phyloP scores from a whole-genome alignment of 2,329 filamentous ascomycete genomes.

The Plenodomus biglobosus region DNA sequence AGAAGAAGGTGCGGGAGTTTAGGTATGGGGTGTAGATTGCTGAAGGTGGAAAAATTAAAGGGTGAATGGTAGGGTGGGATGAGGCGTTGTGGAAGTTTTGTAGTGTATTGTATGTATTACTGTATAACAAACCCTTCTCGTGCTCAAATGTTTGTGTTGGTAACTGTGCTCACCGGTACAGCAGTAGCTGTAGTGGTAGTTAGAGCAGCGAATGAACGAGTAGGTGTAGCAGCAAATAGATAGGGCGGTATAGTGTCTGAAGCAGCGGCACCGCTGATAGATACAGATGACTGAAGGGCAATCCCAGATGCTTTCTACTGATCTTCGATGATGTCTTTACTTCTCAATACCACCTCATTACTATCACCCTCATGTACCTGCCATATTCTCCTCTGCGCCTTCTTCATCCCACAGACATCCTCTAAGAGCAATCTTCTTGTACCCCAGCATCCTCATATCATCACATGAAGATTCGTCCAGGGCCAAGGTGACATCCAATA shows the following conservation, averaged over 20 bases:
- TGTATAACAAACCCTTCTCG: background rate
- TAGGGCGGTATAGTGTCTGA: background rate
- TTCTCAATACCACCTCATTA: slow-evolving; percentile 1
- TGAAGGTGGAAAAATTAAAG: background rate
- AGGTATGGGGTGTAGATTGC: slow-evolving; percentile 26
- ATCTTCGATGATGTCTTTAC: background rate
- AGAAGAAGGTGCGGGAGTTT: slow-evolving; percentile 36
- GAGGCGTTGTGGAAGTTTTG: background rate
- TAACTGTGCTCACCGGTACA: background rate
- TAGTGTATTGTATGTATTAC: background rate
- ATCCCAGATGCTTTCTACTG: background rate
- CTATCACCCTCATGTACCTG: background rate
- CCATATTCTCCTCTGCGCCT: background rate
- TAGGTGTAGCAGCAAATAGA: background rate
- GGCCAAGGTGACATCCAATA: slow-evolving; percentile 5
- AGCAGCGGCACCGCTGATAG: background rate
- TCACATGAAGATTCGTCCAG: slow-evolving; percentile 2
- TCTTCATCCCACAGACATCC: background rate
- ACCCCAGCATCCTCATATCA: slow-evolving; percentile 7
- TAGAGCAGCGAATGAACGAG: background rate
- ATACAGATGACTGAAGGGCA: background rate
- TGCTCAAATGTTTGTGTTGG: background rate
- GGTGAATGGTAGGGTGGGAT: background rate
- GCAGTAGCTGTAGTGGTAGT: background rate
- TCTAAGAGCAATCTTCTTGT: background rate